Evolutionary conservation across 2,329 filamentous ascomycete genomes (phyloP), one percentile per base, ranked within the genome.

Genomic region (Venturiaceae sp.): DNA sequence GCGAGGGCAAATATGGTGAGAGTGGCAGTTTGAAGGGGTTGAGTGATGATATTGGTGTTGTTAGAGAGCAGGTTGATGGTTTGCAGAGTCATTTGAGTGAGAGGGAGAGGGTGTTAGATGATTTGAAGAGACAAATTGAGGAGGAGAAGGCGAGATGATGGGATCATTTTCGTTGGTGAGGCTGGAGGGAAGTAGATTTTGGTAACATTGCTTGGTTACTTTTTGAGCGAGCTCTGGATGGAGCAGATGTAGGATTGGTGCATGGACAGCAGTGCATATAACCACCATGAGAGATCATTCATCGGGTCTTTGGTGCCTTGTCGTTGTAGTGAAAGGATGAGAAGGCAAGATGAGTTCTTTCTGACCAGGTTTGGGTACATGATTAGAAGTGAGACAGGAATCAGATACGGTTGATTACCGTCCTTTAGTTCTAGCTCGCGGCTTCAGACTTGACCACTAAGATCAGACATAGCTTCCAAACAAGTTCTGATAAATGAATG

Each of bases 21-120:
- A 91, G 90, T 0, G 83, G 86, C 62, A 83, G 82, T 61, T 71
- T 97, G 61, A 87, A 91, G 73, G 84, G 85, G 37, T 84, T 96
- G 44, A 78, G 83, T 60, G 92, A 95, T 37, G 94, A 99, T 73
- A 82, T 99, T 69, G 82, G 87, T 66, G 88, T 89, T 50, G 90
- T 99, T n/a, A 86, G 83, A 67, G 92, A 97, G 74, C 92, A 99
- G 77, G 86, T 99, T 2, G 91, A 96, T 64, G 91, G 92, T 0
- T 72, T 99, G 64, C 91, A 95, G 76, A 75, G 79, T 61, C 94
- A 99, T 77, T 75, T 96, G 67, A 80, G 83, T 66, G 84, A 85
- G 64, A 80, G 94, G 62, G 83, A 92, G 72, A 83, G 86, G 63
- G 83, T 86, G 32, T 75, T 99, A 66, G 84, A 87, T 53, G 87